A percentile compares a stretch with the other conserved stretches of the same genome.
phyloP scores from a whole-genome alignment of 371 early-diverging fungal species.

The Haplosporangium sp. region DNA sequence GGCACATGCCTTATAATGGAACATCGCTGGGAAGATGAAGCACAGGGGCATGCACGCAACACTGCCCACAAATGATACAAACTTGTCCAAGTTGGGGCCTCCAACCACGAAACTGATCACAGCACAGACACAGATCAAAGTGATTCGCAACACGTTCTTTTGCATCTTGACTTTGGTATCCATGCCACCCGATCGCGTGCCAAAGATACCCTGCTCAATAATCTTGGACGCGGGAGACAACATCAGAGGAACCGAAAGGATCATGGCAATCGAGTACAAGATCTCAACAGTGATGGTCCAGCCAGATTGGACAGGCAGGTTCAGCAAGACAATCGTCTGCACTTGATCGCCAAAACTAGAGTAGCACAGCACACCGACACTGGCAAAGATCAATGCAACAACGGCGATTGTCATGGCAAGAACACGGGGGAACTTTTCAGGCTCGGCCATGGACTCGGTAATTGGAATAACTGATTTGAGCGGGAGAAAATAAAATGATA shows the following conservation, averaged over 20 bases:
- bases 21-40: conserved; percentile 83
- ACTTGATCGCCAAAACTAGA: conserved; percentile 74
- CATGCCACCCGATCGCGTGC: conserved; percentile 55
- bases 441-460: conserved; percentile 67
- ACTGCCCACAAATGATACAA: conserved; percentile 72
- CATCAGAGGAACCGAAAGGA: conserved; percentile 75
- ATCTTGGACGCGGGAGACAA: conserved; percentile 81
- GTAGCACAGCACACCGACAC: conserved; percentile 76
- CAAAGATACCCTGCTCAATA: conserved; percentile 68
- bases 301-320: conserved; percentile 65
- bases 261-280: conserved; percentile 79
- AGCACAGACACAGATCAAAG: conserved; percentile 65
- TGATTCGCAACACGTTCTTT: conserved; percentile 71
- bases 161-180: conserved; percentile 65
- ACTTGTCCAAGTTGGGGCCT: conserved; percentile 73
- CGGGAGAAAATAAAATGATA: neutral
- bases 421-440: conserved; percentile 68
- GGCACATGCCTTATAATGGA: conserved; percentile 72
- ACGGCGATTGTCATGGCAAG: conserved; percentile 66
- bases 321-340: conserved; percentile 75
- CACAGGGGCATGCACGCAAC: conserved; percentile 67
- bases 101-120: conserved; percentile 69
- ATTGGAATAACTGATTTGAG: conserved; percentile 59
- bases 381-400: conserved; percentile 68
- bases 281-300: conserved; percentile 68